A percentile compares a stretch with the other conserved stretches of the same genome.
Conservation (phyloP, 1,284 basidiomycete genomes). For the Pseudomicrostroma phylloplanum region DNA sequence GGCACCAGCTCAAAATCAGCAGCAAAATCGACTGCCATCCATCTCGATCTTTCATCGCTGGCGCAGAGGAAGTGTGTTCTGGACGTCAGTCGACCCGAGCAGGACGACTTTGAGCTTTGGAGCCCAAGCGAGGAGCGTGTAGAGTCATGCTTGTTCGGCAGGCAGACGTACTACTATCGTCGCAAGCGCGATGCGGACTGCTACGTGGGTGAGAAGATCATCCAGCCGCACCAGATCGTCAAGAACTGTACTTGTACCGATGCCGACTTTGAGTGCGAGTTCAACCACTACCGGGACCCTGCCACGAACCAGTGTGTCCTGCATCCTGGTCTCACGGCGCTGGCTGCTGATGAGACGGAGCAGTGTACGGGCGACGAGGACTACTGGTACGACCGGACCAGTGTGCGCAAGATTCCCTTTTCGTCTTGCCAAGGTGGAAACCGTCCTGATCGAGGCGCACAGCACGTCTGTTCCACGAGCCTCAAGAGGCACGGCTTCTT, state of each 20-base stretch:
- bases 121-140: constrained; percentile 42
- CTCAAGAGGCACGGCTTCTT: constrained; percentile 31
- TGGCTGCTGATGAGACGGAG: constrained; percentile 22
- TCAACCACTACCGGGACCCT: constrained; percentile 44
- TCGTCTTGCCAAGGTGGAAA: constrained; percentile 39
- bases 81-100: constrained; percentile 25
- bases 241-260: constrained; percentile 40
- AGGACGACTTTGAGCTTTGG: constrained; percentile 49
- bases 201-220: constrained; percentile 40
- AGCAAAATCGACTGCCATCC: constrained; percentile 64
- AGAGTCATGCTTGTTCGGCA: constrained; percentile 47
- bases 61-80: constrained; percentile 36
- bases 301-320: constrained; percentile 31
- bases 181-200: constrained; percentile 43
- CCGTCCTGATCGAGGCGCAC: constrained; percentile 38
- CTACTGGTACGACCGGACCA: constrained; percentile 48
- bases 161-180: constrained; percentile 45
- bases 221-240: constrained; percentile 30
- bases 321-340: constrained; percentile 27
- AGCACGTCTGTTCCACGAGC: constrained; percentile 33
- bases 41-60: constrained; percentile 80
- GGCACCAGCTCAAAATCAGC: constrained; percentile 59
- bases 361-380: constrained; percentile 39
- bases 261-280: constrained; percentile 50
- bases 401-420: constrained; percentile 41